Evolutionary conservation across 106 monocot genomes (phyloP), one percentile per base, ranked within the genome.

Genomic region (Amphibolis antarctica): DNA sequence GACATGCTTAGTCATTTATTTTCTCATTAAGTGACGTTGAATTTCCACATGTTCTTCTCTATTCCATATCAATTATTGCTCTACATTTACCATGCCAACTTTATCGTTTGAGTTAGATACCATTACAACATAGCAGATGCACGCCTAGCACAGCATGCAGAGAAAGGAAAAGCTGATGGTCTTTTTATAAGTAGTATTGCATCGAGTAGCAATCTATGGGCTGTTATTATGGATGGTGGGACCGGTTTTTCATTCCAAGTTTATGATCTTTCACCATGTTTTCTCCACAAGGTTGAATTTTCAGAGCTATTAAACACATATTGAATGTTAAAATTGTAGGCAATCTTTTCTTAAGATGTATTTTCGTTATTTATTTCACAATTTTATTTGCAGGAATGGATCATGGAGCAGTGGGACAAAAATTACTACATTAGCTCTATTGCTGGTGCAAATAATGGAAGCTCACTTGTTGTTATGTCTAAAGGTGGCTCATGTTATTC

Each of bases 161-260:
- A 86, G 52, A 94, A 83, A 78, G 94, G 89, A 59, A 79, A 76
- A 72, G 83, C 89, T 67, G 94, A 94, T 76, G 94, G 89, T 19
- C 74, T 94, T 62, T 85, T 77, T 62, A 86, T 94, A 45, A 94
- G 94, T 66, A 81, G 89, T 68, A 81, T 94, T 58, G 78, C 83
- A 60, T 89, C 89, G 30, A 79, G 79, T 73, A 19, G 81, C 42
- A 82, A 94, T 82, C 73, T 94, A 9, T 94, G 94, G 94, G 89
- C 89, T 11, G 63, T 94, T 20, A 94, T 94, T 59, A 94, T 94
- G 94, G 94, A 94, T 82, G 94, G 89, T 46, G 94, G 94, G 54
- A 94, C 94, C 49, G 89, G 84, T 56, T 94, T 89, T 62, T 82
- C 74, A 53, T 69, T 77, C 53, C 94, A 94, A 83, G 89, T 89